Evolutionary conservation across 805 yeast genomes (phyloP).

Genomic region (Dipodascus geniculatus): DNA sequence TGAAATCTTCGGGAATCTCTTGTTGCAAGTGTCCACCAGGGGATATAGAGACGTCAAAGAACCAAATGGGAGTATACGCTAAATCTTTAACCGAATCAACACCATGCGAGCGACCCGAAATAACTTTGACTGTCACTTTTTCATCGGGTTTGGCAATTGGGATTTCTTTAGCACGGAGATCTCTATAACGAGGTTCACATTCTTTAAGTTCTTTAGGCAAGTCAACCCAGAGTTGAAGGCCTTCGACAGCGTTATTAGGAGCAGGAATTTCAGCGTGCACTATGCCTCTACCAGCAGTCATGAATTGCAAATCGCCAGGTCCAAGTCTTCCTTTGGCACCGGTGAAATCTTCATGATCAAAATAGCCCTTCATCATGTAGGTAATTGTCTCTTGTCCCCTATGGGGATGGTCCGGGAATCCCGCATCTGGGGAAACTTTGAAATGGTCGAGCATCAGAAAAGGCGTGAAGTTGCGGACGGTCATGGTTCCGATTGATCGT

Average conservation of each 20-base stretch:
- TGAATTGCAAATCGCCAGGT: slow-evolving; percentile 81
- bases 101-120: slow-evolving; percentile 69
- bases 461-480: slow-evolving; percentile 67
- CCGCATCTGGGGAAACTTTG: slow-evolving; percentile 40
- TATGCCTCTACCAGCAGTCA: slow-evolving; percentile 87
- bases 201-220: slow-evolving; percentile 54
- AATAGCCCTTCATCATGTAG: slow-evolving; percentile 47
- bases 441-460: slow-evolving; percentile 77
- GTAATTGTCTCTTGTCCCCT: slow-evolving; percentile 79
- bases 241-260: slow-evolving; percentile 38
- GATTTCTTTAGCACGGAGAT: slow-evolving; percentile 55
- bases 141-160: slow-evolving; percentile 59
- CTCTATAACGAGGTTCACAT: slow-evolving; percentile 65
- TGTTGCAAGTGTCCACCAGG: slow-evolving; percentile 61
- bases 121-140: slow-evolving; percentile 48
- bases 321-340: slow-evolving; percentile 67
- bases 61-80: slow-evolving; percentile 73
- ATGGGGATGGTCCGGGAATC: slow-evolving; percentile 78
- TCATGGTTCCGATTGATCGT: slow-evolving; percentile 61
- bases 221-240: slow-evolving; percentile 85
- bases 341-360: slow-evolving; percentile 80
- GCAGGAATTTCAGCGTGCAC: slow-evolving; percentile 85
- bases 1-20: slow-evolving; percentile 40
- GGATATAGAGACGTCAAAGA: slow-evolving; percentile 51
- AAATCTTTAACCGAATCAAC: slow-evolving; percentile 59